Conservation (phyloP, 768 basidiomycete genomes). For the Cystofilobasidium bisporidii region DNA sequence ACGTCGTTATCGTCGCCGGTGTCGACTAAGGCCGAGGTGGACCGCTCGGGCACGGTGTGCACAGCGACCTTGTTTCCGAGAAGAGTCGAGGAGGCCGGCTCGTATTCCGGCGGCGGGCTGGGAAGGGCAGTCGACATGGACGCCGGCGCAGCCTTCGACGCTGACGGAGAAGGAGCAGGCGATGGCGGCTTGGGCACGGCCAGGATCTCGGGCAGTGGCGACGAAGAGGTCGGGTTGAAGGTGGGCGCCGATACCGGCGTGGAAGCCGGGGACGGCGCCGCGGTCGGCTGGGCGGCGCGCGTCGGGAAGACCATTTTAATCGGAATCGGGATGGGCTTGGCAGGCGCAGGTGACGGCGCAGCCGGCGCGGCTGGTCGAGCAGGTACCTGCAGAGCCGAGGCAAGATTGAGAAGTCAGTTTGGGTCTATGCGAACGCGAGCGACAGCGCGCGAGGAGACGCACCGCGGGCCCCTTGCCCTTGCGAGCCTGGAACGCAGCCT, state of each 20-base stretch:
- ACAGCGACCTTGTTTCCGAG: neutral
- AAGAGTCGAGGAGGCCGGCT: neutral
- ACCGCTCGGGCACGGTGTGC: too few relatives aligned
- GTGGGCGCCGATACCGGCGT: neutral
- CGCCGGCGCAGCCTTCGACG: too few relatives aligned
- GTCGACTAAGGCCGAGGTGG: neutral
- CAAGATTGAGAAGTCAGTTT: neutral
- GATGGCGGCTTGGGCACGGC: neutral
- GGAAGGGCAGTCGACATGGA: neutral
- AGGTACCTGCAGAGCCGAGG: neutral
- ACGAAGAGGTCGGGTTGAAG: neutral
- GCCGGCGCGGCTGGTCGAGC: neutral
- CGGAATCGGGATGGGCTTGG: neutral
- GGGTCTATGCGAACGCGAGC: too few relatives aligned
- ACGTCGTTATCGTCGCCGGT: neutral
- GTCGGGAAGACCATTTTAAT: conserved; percentile 19
- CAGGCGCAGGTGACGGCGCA: neutral
- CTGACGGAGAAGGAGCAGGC: neutral
- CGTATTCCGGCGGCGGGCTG: neutral
- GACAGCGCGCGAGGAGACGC: neutral
- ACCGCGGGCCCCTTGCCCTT: conserved; percentile 1
- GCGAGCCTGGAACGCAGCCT: neutral
- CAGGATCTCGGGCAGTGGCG: neutral
- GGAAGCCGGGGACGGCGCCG: neutral
- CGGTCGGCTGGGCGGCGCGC: neutral